Conservation (phyloP, 139 green algal species). For the Haematococcus sp. region DNA sequence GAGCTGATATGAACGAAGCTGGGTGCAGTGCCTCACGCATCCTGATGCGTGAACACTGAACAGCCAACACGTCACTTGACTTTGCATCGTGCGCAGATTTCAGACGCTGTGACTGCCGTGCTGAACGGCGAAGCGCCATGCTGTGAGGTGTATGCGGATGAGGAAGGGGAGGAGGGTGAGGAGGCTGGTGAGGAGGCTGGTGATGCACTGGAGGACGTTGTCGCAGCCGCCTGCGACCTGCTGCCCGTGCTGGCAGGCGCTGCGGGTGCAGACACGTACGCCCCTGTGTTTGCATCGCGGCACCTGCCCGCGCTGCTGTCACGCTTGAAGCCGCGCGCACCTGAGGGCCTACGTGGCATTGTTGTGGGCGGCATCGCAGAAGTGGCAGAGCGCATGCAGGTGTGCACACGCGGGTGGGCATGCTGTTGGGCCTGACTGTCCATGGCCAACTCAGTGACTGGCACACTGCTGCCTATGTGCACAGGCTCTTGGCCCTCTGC, state of each 20-base stretch:
- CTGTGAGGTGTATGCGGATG: slow-evolving; percentile 26
- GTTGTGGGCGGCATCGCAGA: slow-evolving; percentile 64
- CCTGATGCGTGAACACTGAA: too few species aligned
- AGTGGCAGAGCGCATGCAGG: slow-evolving; percentile 50
- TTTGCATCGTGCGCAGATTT: slow-evolving; percentile 8
- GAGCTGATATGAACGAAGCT: background rate
- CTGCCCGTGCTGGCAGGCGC: slow-evolving; percentile 51
- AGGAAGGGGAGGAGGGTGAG: slow-evolving; percentile 25
- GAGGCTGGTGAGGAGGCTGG: slow-evolving; percentile 27
- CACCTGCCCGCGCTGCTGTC: slow-evolving; percentile 50
- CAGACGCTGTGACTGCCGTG: slow-evolving; percentile 17
- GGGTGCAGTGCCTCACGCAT: too few species aligned
- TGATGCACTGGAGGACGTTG: slow-evolving; percentile 54
- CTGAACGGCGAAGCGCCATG: slow-evolving; percentile 45
- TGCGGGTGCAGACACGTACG: slow-evolving; percentile 51
- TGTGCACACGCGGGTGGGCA: slow-evolving; percentile 4
- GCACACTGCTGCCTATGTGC: background rate
- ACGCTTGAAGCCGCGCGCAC: slow-evolving; percentile 38
- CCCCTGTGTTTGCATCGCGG: slow-evolving; percentile 46
- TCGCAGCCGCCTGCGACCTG: slow-evolving; percentile 60
- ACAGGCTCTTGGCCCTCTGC: background rate
- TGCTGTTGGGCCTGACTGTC: background rate
- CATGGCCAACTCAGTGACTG: background rate
- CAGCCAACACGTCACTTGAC: too few species aligned
- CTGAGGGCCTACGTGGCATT: slow-evolving; percentile 35